Base-by-base conservation (phyloP, 345 rosid species). In the Syzygium aromaticum region DNA sequence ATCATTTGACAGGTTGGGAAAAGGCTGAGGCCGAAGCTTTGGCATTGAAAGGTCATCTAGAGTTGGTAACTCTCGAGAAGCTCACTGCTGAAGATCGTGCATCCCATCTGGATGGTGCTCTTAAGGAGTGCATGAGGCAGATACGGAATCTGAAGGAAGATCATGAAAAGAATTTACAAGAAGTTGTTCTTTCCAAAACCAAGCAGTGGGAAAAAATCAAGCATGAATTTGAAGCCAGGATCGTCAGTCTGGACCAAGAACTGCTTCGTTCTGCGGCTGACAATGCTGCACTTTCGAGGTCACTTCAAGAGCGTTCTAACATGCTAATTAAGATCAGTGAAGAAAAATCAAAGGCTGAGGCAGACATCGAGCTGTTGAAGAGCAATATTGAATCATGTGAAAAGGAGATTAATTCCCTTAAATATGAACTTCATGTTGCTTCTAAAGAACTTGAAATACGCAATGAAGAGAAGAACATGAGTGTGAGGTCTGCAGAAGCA, bases 381-480 rank as follows among this genome's bases (percentile, higher is more conserved):
- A 84, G 95, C 87, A 94, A 92, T 87, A 89, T 98, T 49, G 99
- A 95, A 91, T 92, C 94, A 1, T 96, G 98, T 88, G 99, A 96
- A 88, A 93, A 95, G 93, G 98, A 98, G 91, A 94, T 96, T 61
- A 94, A 92, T 87, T 93, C 97, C 11, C 93, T 93, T 33, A 98
- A 95, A 90, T 98, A 98, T 88, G 99, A 98, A 86, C 93, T 93
- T 15, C 99, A 96, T 87, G 89, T 98, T 77, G 91, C 87, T 56
- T 90, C 98, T 49, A 98, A 96, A 86, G 99, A 98, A 94, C 89
- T 98, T 57, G 99, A 98, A 77, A 98, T 96, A 53, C 98, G 99
- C n/a, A 98, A 94, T 86, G 99, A 98, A 90, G 99, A 98, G 90
- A 98, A 96, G 94, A 96, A 98, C 87, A 98, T 98, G 99, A 95